Evolutionary conservation across 257 asterid species (phyloP), one percentile per base, ranked within the genome.

Genomic region (Cynanchum wilfordii): DNA sequence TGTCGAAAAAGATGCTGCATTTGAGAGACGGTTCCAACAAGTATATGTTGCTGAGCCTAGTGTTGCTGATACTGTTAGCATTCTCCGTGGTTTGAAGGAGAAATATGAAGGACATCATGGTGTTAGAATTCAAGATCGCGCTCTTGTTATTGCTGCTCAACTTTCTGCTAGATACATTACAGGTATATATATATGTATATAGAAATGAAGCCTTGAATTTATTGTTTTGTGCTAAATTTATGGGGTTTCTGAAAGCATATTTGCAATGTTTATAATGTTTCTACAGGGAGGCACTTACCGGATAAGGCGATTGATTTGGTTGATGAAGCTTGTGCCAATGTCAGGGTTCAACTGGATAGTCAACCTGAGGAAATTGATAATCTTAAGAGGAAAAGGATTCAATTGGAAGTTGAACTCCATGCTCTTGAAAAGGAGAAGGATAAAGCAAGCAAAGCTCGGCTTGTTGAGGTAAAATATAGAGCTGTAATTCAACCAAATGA

Each of bases 1-100:
- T 52, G 83, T 82, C 20, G 86, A 82, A 66, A 82, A 82, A 68
- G 86, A 82, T 76, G 81, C 79, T 70, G 86, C 86, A 58, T 79
- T 82, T 3, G 83, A 75, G 69, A 79, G 86, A 66, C 74, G 86
- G 1, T 82, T 82, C 72, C 83, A 82, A 69, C 83, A 82, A 68
- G 83, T 82, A 22, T 79, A 76, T 70, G 86, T 82, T 2, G 81
- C 80, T 16, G 82, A 82, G 78, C 86, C 86, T 11, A 79, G 84
- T 55, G 82, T 82, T 8, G 54, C 59, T 2, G 86, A 82, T 24
- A 76, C 84, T 0, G 74, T 79, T 1, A 79, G 79, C 25, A 82
- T 82, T 50, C 84, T 82, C 2, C 72, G 84, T 3, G 86, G 86
- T 25, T 33, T 82, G 62, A 79, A 79, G 73, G 80, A 77, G 78